Evolutionary conservation across 2,329 filamentous ascomycete species (phyloP), one percentile per base, ranked within the genome.

Genomic region (Diaporthe citriasiana): DNA sequence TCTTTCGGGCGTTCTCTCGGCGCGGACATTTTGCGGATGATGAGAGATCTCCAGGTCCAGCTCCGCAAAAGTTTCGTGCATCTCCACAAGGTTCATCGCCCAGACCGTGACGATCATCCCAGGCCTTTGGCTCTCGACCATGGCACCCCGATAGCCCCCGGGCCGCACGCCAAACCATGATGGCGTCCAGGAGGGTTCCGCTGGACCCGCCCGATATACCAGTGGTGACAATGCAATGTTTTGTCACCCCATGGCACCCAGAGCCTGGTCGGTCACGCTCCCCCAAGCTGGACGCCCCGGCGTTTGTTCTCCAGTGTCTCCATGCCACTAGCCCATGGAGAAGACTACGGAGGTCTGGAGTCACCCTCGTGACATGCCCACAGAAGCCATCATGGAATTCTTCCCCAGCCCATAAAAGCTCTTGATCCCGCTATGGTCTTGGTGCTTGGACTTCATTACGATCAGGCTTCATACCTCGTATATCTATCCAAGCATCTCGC

Each of bases 261-360:
- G 38, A 30, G 53, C 53, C 71, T 71, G 59, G 74, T 51, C 51
- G 42, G 71, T 73, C 71, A 73, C 74, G 71, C 74, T 47, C 68
- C 71, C 71, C 71, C 73, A 65, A 70, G 60, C 51, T 59, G 38
- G 45, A 33, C 50, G 42, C 65, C 66, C 71, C 60, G 66, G 63
- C 65, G 71, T 50, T 50, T 40, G n/a, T 68, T 75, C 74, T 70
- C 74, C 71, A 73, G 65, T 70, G 57, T 75, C 69, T 60, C 74
- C 70, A 71, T 71, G 45, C 33, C 30, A n/a, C 45, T 38, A 50
- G 68, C 25, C 47, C 71, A 63, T 73, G 73, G 74, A 75, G 74
- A 75, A 75, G 72, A 68, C 38, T 45, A 75, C 74, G 74, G 74
- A 75, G 72, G 74, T 75, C 74, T 75, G 74, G 74, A 75, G 74